A percentile compares a stretch with the other conserved stretches of the same genome.
These are phyloP conservation scores for Aspergillus pseudoglaucus DNA, from an alignment of 2,329 filamentous ascomycete species.

Conservation along the genomic window DNA sequence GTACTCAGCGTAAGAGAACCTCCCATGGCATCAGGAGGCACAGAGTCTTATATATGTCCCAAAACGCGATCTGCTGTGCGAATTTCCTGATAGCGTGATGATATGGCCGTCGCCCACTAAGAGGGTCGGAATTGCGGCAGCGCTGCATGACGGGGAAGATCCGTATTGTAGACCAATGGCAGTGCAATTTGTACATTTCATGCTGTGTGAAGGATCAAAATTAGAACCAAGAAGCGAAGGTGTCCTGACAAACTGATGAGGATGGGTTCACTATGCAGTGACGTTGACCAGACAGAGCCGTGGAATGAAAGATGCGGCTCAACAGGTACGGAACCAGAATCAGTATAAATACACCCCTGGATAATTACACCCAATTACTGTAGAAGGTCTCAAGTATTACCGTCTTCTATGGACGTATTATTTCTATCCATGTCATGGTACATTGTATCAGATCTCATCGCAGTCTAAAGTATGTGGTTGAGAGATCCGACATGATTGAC, in stretches of 20 bases:
- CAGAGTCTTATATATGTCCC: not conserved
- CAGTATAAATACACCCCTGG: not conserved
- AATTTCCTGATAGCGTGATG: not conserved
- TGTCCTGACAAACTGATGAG: not conserved
- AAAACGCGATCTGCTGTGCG: not conserved
- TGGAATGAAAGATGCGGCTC: not conserved
- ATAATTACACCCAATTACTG: not conserved
- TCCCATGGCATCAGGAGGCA: no score
- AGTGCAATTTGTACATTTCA: not conserved
- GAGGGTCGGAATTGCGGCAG: not conserved
- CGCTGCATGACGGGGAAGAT: not conserved
- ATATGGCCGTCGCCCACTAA: not conserved
- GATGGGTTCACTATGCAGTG: not conserved
- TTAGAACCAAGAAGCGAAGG: not conserved
- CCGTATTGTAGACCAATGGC: not conserved
- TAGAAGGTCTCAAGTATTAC: not conserved
- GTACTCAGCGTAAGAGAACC: no score
- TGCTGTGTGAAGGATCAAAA: not conserved
- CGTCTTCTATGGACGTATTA: conserved; percentile 10
- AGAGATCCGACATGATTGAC: not conserved
- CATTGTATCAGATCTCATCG: conserved; percentile 11
- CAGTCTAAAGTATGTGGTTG: conserved; percentile 2
- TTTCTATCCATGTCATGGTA: conserved; percentile 13
- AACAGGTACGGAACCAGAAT: not conserved
- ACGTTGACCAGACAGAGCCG: conserved; percentile 11